These are phyloP conservation scores for Yamadazyma oceani DNA, from an alignment of 1,139 yeast genomes.

Conservation along the genomic window DNA sequence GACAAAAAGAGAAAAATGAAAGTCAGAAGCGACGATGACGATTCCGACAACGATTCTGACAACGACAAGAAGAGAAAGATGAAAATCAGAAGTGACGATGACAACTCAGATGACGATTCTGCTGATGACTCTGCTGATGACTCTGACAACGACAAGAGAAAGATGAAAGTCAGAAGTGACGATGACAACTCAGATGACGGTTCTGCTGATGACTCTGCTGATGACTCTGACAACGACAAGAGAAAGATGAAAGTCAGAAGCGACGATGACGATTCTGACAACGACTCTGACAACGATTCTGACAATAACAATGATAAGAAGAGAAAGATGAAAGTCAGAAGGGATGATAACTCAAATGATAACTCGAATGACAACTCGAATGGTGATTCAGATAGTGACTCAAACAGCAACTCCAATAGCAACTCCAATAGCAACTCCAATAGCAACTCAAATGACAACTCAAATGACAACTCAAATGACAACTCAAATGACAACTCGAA, in stretches of 20 bases:
- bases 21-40: no score
- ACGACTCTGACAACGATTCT: constrained; percentile 2
- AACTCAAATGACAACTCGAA: neutral
- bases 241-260: constrained; percentile 2
- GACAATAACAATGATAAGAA: constrained; percentile 2
- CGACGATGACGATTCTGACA: constrained; percentile 1
- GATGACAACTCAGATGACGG: constrained; percentile 3
- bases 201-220: constrained; percentile 3
- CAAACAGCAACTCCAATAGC: neutral
- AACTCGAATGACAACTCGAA: constrained; percentile 2
- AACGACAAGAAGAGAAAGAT: neutral
- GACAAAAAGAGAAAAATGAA: no score
- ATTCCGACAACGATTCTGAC: no score
- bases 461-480: constrained; percentile 2
- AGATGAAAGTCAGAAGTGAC: neutral
- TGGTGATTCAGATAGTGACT: neutral
- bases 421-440: neutral
- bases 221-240: constrained; percentile 3
- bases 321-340: constrained; percentile 1
- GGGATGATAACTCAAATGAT: constrained; percentile 1
- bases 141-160: no score
- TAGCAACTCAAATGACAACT: neutral
- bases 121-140: constrained; percentile 3
- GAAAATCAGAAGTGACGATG: neutral
- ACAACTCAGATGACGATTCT: constrained; percentile 3